Evolutionary conservation across 78 protist species (phyloP).

Genomic region (Planoprotostelium fungivorum): DNA sequence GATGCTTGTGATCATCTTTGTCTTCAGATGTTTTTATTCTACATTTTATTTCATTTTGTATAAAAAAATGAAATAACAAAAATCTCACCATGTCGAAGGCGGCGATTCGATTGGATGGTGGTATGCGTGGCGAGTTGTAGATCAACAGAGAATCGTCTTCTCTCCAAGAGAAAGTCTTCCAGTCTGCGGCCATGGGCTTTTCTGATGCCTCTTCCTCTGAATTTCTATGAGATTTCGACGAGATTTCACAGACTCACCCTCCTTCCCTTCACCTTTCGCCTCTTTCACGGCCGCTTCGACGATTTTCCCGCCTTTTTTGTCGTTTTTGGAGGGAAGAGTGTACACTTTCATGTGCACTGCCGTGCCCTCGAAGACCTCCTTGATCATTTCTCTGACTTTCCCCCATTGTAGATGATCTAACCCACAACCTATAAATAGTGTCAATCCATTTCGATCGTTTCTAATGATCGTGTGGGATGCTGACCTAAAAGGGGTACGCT

Average conservation of each 20-base stretch:
- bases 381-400: not conserved
- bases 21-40: not conserved
- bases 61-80: no score
- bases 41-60: no score
- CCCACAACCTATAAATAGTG: not conserved
- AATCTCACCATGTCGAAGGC: conserved; percentile 34
- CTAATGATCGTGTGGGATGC: no score
- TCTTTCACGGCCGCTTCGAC: no score
- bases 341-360: not conserved
- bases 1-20: no score
- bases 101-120: not conserved
- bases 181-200: not conserved
- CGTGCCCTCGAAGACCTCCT: not conserved
- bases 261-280: not conserved
- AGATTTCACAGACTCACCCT: not conserved
- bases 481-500: not conserved
- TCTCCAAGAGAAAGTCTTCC: not conserved
- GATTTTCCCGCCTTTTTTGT: no score
- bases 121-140: not conserved
- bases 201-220: not conserved
- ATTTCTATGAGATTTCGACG: not conserved
- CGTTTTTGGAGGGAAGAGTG: not conserved
- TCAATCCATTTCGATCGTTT: not conserved
- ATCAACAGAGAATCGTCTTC: not conserved
- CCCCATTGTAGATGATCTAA: not conserved